phyloP scores from a whole-genome alignment of 768 basidiomycete species.

The Boletus subparvulus region DNA sequence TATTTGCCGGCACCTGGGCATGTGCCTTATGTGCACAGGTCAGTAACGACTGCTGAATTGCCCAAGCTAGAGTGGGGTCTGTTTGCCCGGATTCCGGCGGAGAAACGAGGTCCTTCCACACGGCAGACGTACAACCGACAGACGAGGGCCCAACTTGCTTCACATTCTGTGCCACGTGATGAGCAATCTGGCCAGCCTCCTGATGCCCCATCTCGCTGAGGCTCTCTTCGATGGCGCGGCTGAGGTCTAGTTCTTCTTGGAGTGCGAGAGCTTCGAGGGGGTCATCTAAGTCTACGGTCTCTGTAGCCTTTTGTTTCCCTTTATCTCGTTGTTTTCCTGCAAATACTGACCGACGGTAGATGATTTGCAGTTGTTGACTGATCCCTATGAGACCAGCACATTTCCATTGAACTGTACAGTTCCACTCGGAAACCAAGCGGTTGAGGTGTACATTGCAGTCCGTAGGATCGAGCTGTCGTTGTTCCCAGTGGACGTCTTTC shows the following conservation, averaged over 20 bases:
- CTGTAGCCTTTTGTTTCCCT: conserved; percentile 1
- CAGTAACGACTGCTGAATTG: conserved; percentile 30
- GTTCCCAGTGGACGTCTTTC: conserved; percentile 21
- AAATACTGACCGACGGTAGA: conserved; percentile 36
- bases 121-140: neutral
- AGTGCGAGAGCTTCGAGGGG: conserved; percentile 16
- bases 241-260: conserved; percentile 44
- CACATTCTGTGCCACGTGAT: conserved; percentile 4
- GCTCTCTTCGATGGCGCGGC: conserved; percentile 48
- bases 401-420: conserved; percentile 19
- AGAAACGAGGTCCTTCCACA: conserved; percentile 11
- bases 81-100: conserved; percentile 2
- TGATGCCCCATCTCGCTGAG: conserved; percentile 28
- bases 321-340: neutral
- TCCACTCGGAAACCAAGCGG: conserved; percentile 36
- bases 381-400: conserved; percentile 30
- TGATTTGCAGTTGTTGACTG: conserved; percentile 38
- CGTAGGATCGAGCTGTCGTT: conserved; percentile 16
- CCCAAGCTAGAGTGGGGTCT: conserved; percentile 30
- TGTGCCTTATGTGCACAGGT: conserved; percentile 9
- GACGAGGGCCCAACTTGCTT: conserved; percentile 5
- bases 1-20: neutral
- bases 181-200: conserved; percentile 5
- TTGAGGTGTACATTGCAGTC: conserved; percentile 29
- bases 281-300: conserved; percentile 6